Evolutionary conservation across 495 filamentous ascomycete genomes (phyloP), one percentile per base, ranked within the genome.

Genomic region (Lasiosphaeria ovina): DNA sequence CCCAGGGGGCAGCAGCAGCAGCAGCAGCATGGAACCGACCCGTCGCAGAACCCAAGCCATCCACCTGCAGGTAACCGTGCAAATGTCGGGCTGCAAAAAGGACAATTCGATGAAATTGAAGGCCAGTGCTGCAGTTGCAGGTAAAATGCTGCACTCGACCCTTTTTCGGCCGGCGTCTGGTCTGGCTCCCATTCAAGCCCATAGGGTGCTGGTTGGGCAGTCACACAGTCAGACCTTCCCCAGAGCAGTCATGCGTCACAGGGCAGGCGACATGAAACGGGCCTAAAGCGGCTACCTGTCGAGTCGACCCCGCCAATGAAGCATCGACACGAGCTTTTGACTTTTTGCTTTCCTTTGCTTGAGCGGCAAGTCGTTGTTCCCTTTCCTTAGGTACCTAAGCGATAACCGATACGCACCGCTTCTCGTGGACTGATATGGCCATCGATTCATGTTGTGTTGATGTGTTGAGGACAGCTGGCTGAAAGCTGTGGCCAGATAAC

Each of bases 201-300:
- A 42, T 55, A 55, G 59, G 35, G 65, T 52, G 48, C 31, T 42
- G 44, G 64, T 72, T 72, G 68, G 70, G 70, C 68, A 72, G 62
- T 71, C 59, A 72, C 66, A 69, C 70, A 69, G 66, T 51, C 58
- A 53, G 54, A 52, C 60, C 61, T 60, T 65, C 49, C 59, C 56
- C 34, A 62, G 49, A 56, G 44, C 54, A 64, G 60, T 65, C 64
- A 67, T 64, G 68, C 62, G 66, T 60, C 62, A 60, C 54, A 62
- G 60, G 60, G 49, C 60, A 60, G 61, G 17, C 61, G 66, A 64
- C 62, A 65, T 72, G 70, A 72, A 72, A 72, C 70, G 62, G 68
- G 59, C 57, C 64, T 58, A 63, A 61, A 65, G 69, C 63, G 63
- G 65, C 59, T 62, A 57, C 40, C 57, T 12, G 17, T 66, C 59